phyloP scores from a whole-genome alignment of 306 rosid genomes.

The Glycine latifolia region DNA sequence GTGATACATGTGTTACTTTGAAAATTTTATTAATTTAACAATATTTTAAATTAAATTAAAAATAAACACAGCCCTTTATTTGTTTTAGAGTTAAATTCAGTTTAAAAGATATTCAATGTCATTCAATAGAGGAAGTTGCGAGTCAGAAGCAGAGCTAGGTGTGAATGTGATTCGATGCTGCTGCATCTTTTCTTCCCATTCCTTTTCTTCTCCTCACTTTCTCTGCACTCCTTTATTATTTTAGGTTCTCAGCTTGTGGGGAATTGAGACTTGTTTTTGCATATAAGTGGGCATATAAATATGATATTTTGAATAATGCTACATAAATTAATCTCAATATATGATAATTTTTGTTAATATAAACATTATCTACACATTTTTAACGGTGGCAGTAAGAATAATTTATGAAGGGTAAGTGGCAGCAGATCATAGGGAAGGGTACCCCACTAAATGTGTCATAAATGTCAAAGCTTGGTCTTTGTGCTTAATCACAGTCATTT shows the following conservation, averaged over 20 bases:
- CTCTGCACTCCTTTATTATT: neutral
- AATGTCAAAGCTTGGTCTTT: slow-evolving; percentile 43
- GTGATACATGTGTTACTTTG: no score
- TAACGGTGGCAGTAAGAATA: slow-evolving; percentile 7
- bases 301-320: neutral
- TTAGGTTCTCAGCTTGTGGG: neutral
- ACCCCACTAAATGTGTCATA: slow-evolving; percentile 50
- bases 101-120: neutral
- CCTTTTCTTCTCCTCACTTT: slow-evolving; percentile 7
- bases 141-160: neutral
- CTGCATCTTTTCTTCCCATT: neutral
- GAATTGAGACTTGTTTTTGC: neutral
- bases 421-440: slow-evolving; percentile 47
- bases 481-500: slow-evolving; percentile 18
- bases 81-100: neutral
- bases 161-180: slow-evolving; percentile 10
- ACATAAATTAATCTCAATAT: neutral
- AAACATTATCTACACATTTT: slow-evolving; percentile 3
- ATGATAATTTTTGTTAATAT: neutral
- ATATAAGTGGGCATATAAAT: neutral
- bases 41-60: neutral
- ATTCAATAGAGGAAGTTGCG: slow-evolving; percentile 11
- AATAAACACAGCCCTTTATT: neutral
- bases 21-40: no score
- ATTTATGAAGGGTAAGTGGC: slow-evolving; percentile 41